Evolutionary conservation across 2,329 filamentous ascomycete genomes (phyloP).

Genomic region (Ophiostoma australiae): DNA sequence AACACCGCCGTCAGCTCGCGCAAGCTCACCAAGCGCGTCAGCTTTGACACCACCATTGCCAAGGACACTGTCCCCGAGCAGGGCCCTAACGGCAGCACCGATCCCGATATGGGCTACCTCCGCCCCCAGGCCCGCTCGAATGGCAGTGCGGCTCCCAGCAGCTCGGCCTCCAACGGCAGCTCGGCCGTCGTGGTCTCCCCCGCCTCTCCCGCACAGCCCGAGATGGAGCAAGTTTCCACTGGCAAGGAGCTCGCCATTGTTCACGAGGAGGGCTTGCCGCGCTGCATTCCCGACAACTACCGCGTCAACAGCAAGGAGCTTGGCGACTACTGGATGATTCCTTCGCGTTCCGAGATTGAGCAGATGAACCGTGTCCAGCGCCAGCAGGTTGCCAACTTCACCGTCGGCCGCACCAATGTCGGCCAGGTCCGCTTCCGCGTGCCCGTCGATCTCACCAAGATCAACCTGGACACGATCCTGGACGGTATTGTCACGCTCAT

Average conservation of each 20-base stretch:
- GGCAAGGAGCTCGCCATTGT: conserved; percentile 75
- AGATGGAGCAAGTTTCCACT: conserved; percentile 63
- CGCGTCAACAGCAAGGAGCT: conserved; percentile 35
- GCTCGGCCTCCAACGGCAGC: conserved; percentile 19
- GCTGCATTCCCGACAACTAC: conserved; percentile 29
- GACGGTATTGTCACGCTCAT: conserved; percentile 71
- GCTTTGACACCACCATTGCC: conserved; percentile 68
- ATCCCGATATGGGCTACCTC: conserved; percentile 56
- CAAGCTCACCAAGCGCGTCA: conserved; percentile 78
- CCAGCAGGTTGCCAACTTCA: conserved; percentile 67
- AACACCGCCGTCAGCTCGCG: conserved; percentile 40
- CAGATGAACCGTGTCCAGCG: conserved; percentile 76
- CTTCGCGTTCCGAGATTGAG: conserved; percentile 67
- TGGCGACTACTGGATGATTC: conserved; percentile 84
- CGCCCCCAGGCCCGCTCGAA: conserved; percentile 46
- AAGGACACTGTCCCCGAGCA: conserved; percentile 35
- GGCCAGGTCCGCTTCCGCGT: conserved; percentile 78
- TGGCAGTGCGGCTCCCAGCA: conserved; percentile 31
- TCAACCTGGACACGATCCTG: conserved; percentile 75
- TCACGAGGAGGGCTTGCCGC: conserved; percentile 57
- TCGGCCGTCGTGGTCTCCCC: conserved; percentile 7
- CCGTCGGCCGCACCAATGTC: conserved; percentile 74
- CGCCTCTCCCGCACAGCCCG: conserved; percentile 34
- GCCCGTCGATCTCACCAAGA: conserved; percentile 73
- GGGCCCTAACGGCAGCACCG: conserved; percentile 35